Base-by-base conservation (phyloP, 1,284 basidiomycete species). In the Coriolopsis trogii region DNA sequence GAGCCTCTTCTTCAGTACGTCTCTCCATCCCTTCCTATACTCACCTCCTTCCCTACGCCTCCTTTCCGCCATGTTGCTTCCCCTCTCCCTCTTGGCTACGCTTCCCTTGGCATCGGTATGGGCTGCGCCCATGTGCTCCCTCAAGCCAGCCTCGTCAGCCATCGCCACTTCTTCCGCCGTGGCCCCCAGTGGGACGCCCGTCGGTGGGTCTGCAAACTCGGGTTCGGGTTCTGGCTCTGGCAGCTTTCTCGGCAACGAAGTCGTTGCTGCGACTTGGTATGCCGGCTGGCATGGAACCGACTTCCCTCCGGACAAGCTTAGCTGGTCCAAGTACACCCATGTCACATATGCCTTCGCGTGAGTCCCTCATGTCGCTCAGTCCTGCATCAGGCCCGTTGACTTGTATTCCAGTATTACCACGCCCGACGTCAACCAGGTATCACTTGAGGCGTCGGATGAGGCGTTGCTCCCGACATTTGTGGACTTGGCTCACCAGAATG, bases 341-440 rank as follows among this genome's bases (percentile, higher is more conserved):
- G 57, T 84, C 57, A 80, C 78, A 20, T 85, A 81, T 62, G 70
- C 83, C 2, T 85, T 85, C 59, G 83, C 76, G 82, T 85, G 53
- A 62, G 82, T 76, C 3, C 5, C 36, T 3, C 30, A 16, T 23
- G 37, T 42, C 34, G 48, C 43, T 15, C 39, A 10, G 10, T 21
- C 18, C 8, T 8, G 12, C 10, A 23, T n/a, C 6, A 25, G 13
- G 5, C 29, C 34, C 13, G 34, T 41, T 53, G 24, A 56, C 10
- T 25, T 28, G 16, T 39, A 12, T 31, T 2, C 13, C 33, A 67
- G 65, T 18, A 41, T 74, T 16, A 85, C 84, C 0, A 80, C 81
- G 3, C 67, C 76, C 9, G 72, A 76, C 53, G 70, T 72, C 10
- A 69, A 68, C 40, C 62, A 68, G 0, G 59, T 85, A 13, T 71